Evolutionary conservation across 106 monocot genomes (phyloP), one percentile per base, ranked within the genome.

Genomic region (Dendrobium nobile): DNA sequence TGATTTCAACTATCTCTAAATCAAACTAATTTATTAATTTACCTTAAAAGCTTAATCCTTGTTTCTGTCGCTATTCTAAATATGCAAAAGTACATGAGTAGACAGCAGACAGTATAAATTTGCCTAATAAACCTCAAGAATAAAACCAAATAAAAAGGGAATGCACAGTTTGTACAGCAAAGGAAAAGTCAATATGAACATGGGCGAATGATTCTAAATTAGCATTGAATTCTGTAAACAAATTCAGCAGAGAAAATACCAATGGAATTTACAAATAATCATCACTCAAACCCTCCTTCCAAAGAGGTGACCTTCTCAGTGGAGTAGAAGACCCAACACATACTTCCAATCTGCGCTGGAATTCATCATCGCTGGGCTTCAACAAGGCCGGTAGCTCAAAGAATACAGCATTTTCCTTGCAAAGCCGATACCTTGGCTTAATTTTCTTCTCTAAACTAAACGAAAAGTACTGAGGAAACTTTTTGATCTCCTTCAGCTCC

Each of bases 391-490:
- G 89, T 1, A 97, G 86, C 22, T 85, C 54, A 72, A 97, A 68
- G 28, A 73, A 41, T 18, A 92, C 87, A 13, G 85, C 88, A 22
- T 65, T 81, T 81, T 87, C 87, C 78, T 79, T 28, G 58, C 96
- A 97, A 2, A 67, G 18, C 80, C 42, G 20, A 44, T 95, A 87
- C 73, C 98, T 76, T 40, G 84, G 91, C 80, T 79, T 83, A 31
- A 98, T 98, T 80, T 87, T 90, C 73, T 84, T 84, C 77, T 87
- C 87, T 54, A 94, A 68, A 47, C 92, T 92, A 81, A 87, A 98
- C 4, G 94, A 94, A 82, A 98, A 95, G 80, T 88, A 98, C 81
- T 92, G 92, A 0, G 94, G 98, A 75, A 98, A 98, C 22, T 82
- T 84, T 78, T 79, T 85, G 77, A 88, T 74, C 82, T 98, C 97